phyloP scores from a whole-genome alignment of 768 basidiomycete genomes.

The Mycena metata region DNA sequence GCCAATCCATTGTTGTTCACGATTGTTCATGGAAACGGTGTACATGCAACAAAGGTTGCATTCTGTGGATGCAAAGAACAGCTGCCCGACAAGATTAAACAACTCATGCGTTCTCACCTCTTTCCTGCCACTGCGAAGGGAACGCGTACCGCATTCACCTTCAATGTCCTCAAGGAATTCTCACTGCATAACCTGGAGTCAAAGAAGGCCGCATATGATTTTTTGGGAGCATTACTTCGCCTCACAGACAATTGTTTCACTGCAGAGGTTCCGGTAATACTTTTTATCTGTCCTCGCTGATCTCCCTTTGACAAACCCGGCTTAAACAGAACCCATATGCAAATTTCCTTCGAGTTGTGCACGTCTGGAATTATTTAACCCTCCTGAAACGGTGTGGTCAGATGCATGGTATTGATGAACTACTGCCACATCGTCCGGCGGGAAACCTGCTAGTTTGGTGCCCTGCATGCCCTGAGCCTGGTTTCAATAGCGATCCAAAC shows the following conservation, averaged over 20 bases:
- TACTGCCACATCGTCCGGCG: constrained; percentile 32
- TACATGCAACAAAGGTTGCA: too few species aligned
- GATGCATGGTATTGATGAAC: constrained; percentile 40
- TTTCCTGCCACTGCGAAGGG: too few species aligned
- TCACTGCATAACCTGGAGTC: constrained; percentile 42
- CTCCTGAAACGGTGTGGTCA: constrained; percentile 39
- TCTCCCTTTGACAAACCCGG: background rate
- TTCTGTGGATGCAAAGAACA: too few species aligned
- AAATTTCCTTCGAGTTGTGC: constrained; percentile 40
- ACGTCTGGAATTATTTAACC: constrained; percentile 39
- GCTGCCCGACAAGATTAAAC: too few species aligned
- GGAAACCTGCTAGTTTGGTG: constrained; percentile 39
- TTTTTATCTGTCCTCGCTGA: background rate
- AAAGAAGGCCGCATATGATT: constrained; percentile 43
- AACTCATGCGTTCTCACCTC: background rate
- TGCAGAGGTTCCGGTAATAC: constrained; percentile 34
- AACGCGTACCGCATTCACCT: background rate
- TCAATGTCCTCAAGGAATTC: constrained; percentile 40
- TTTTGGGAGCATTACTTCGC: constrained; percentile 38
- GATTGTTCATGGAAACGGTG: too few species aligned
- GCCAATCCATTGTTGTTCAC: too few species aligned
- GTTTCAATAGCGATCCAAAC: constrained; percentile 26
- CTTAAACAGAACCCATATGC: constrained; percentile 42
- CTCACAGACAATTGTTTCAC: constrained; percentile 42
- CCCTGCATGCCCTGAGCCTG: constrained; percentile 42